These are phyloP conservation scores for Pseudocohnilembus persalinus DNA, from an alignment of 169 alveolate species.

Conservation along the genomic window DNA sequence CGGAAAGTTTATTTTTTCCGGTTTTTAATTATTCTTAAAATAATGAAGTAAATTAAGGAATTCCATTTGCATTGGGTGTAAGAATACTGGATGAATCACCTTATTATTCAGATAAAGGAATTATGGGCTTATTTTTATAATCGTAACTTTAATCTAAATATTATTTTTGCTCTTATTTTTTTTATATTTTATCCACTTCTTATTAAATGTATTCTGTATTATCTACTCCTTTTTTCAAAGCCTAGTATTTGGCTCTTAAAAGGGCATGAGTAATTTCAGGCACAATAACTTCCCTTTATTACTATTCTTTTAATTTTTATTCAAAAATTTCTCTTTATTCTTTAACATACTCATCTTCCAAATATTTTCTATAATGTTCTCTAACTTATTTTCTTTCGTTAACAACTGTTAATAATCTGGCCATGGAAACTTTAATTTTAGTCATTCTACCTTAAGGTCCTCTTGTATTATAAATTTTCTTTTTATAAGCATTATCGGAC, in stretches of 20 bases:
- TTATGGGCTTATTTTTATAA: constrained; percentile 26
- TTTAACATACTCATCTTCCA: constrained; percentile 64
- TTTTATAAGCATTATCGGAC: constrained; percentile 50
- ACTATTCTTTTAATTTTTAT: constrained; percentile 19
- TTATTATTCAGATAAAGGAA: too few relatives aligned
- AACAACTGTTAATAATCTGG: constrained; percentile 64
- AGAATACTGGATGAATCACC: too few relatives aligned
- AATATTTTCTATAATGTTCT: constrained; percentile 54
- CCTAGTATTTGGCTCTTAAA: constrained; percentile 35
- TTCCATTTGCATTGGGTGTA: constrained; percentile 26
- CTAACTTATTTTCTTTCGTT: constrained; percentile 68
- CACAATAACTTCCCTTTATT: constrained; percentile 27
- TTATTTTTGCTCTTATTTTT: constrained; percentile 20
- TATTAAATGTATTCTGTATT: constrained; percentile 35
- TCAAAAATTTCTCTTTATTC: constrained; percentile 44
- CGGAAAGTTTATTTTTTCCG: constrained; percentile 30
- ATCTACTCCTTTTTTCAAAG: constrained; percentile 38
- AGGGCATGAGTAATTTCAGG: constrained; percentile 33
- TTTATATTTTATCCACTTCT: constrained; percentile 18
- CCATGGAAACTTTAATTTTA: constrained; percentile 60
- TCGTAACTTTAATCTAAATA: constrained; percentile 37
- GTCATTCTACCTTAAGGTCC: constrained; percentile 45
- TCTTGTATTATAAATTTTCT: constrained; percentile 37
- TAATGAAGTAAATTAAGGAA: constrained; percentile 39
- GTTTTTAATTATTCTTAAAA: constrained; percentile 47